phyloP scores from a whole-genome alignment of 257 asterid genomes.

The Agastache rugosa region DNA sequence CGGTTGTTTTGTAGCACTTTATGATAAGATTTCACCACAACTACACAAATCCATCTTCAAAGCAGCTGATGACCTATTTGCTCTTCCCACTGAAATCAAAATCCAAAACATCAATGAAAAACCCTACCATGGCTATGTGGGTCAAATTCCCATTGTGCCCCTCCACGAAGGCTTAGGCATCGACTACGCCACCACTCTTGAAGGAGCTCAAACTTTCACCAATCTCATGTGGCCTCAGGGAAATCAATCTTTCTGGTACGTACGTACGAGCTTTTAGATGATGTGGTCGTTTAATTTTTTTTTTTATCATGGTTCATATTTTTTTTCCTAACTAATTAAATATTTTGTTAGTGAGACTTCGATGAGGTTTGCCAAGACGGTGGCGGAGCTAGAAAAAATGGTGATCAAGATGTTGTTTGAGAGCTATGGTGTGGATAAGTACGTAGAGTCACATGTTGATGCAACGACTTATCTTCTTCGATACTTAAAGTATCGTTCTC shows the following conservation, averaged over 20 bases:
- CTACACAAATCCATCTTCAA: conserved; percentile 61
- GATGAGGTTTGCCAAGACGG: conserved; percentile 48
- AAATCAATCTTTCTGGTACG: conserved; percentile 51
- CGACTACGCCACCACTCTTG: conserved; percentile 64
- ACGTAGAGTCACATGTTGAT: conserved; percentile 41
- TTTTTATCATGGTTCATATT: no score
- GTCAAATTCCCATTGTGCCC: conserved; percentile 71
- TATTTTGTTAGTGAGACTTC: conserved; percentile 61
- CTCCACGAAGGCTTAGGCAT: conserved; percentile 79
- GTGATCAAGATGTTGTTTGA: conserved; percentile 69
- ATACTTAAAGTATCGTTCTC: conserved; percentile 58
- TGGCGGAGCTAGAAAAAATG: conserved; percentile 58
- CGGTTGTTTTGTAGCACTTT: conserved; percentile 73
- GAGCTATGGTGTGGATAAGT: conserved; percentile 54
- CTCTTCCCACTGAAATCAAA: conserved; percentile 56
- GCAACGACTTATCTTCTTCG: conserved; percentile 64
- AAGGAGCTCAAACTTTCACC: conserved; percentile 64
- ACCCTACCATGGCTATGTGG: conserved; percentile 86
- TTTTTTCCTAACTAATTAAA: not conserved
- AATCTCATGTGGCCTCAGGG: conserved; percentile 77
- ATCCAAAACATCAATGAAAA: conserved; percentile 56
- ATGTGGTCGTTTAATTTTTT: not conserved
- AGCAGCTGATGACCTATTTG: conserved; percentile 59
- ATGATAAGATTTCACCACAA: conserved; percentile 52
- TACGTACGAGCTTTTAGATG: not conserved